Base-by-base conservation (phyloP, 352 stramenopile genomes). In the Phytophthora melonis region DNA sequence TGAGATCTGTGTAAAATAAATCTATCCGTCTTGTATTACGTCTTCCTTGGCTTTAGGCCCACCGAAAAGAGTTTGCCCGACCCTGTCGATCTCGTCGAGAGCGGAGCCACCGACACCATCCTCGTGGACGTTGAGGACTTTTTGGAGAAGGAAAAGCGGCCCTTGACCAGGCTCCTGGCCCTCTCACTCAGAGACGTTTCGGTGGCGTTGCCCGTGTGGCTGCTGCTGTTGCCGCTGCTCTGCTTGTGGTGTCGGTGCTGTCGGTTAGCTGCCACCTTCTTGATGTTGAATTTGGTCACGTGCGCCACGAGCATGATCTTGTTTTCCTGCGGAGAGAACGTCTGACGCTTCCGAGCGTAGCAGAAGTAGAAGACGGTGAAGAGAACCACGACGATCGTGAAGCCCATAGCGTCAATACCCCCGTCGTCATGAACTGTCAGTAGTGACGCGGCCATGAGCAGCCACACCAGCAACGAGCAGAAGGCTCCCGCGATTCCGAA, bases 231-330 rank as follows among this genome's bases (percentile, higher is more conserved):
- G 19, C 55, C 19, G 11, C 41, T 53, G 11, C 10, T 14, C 39
- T 27, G 34, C 14, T 32, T 56, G 16, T 60, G 47, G 47, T 62
- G 34, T 5, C 34, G 21, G 5, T 43, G 16, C n/a, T 63, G 57
- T 27, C 66, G 66, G 10, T 32, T 25, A 4, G 53, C 63, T 1
- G 53, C 54, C 4, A 70, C 53, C 30, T 70, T 70, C 13, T 76
- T 76, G 36, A 63, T 52, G 41, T 74, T 78, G 45, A 78, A 77
- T 56, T 79, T 77, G 13, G 65, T 79, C 32, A 84, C 75, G 27
- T 84, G 71, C 0, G 78, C 78, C 50, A 81, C 70, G 10, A 84
- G 63, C 49, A 84, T 57, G 7, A 80, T 57, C n/a, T 70, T 73
- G 63, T 75, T 74, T 65, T 84, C 78, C 34, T 84, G 70, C 1